These are phyloP conservation scores for Canavalia gladiata DNA, from an alignment of 306 rosid species.

Conservation along the genomic window DNA sequence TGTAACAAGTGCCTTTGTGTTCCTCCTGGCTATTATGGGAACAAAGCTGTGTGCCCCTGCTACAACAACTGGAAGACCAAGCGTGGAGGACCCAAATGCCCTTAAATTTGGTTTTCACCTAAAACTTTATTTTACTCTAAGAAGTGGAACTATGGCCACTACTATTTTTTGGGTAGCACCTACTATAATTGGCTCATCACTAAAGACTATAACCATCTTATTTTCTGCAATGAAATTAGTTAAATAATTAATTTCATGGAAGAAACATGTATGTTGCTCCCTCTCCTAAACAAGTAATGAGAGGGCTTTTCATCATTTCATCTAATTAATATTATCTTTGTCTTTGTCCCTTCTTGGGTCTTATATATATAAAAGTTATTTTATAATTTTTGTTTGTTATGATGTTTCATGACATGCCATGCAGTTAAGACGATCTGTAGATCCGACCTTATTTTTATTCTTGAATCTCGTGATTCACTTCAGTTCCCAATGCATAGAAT, in stretches of 20 bases:
- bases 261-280: neutral
- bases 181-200: conserved; percentile 8
- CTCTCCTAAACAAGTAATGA: neutral
- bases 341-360: neutral
- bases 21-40: conserved; percentile 71
- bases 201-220: neutral
- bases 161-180: neutral
- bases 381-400: neutral
- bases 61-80: conserved; percentile 76
- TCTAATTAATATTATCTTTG: neutral
- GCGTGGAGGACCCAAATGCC: conserved; percentile 75
- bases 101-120: conserved; percentile 2
- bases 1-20: conserved; percentile 61
- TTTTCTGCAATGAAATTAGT: conserved; percentile 29
- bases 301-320: neutral
- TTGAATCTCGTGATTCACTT: conserved; percentile 1
- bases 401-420: neutral
- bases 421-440: neutral
- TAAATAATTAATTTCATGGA: neutral
- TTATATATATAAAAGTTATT: conserved; percentile 4
- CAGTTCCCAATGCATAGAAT: conserved; percentile 37
- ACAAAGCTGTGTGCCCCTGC: conserved; percentile 71
- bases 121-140: conserved; percentile 18
- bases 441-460: neutral
- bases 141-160: conserved; percentile 39